Conservation (phyloP, 139 green algal species). For the Coccomyxa sp. region DNA sequence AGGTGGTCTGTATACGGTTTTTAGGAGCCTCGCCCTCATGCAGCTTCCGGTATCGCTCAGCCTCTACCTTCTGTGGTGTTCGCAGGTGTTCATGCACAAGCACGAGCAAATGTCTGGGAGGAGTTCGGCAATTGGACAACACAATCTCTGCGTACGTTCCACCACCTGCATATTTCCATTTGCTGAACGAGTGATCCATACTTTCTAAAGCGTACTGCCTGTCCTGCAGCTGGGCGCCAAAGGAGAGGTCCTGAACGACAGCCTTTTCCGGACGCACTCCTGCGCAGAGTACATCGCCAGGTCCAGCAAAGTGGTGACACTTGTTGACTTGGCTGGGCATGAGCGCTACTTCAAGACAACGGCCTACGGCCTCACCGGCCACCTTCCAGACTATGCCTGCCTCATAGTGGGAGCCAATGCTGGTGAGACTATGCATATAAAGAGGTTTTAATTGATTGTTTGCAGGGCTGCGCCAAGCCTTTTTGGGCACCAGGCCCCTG, state of each 20-base stretch:
- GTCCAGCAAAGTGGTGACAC: conserved; percentile 72
- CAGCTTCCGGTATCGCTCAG: no score
- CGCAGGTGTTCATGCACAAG: conserved; percentile 80
- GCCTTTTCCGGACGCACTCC: conserved; percentile 61
- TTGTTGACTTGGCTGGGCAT: conserved; percentile 88
- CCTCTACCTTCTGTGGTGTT: no score
- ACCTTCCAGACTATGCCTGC: conserved; percentile 81
- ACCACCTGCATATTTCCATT: no score
- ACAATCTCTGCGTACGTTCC: conserved; percentile 71
- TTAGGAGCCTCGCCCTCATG: no score
- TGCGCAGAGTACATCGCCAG: conserved; percentile 73
- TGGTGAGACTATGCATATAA: not conserved
- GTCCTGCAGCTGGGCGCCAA: conserved; percentile 45
- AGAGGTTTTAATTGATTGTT: not conserved
- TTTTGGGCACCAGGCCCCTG: not conserved
- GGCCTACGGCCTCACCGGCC: conserved; percentile 75
- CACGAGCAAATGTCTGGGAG: conserved; percentile 83
- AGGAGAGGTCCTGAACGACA: conserved; percentile 77
- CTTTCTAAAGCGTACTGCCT: not conserved
- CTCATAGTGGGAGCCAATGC: conserved; percentile 70
- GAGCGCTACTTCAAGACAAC: conserved; percentile 92
- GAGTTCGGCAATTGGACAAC: conserved; percentile 86
- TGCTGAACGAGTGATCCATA: no score
- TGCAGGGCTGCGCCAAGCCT: not conserved
- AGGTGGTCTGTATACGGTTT: no score